phyloP scores from a whole-genome alignment of 331 rosid genomes.

The Prunus yedoensis region DNA sequence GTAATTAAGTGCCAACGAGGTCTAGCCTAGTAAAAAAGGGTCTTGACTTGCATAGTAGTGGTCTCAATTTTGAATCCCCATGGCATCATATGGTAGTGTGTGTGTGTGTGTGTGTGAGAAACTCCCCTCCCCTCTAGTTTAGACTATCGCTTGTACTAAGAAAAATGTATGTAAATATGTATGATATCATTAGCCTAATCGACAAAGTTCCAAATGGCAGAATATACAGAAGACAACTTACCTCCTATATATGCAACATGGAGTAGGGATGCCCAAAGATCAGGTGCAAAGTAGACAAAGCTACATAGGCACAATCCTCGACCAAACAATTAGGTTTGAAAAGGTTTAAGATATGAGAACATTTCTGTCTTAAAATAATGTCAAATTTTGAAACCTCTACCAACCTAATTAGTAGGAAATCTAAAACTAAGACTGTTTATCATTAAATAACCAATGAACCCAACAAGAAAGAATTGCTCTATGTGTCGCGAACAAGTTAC shows the following conservation, averaged over 20 bases:
- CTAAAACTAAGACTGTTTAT: no score
- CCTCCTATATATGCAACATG: background rate
- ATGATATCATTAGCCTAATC: background rate
- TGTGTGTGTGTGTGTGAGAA: no score
- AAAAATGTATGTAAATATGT: no score
- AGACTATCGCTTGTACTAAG: no score
- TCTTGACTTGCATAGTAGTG: no score
- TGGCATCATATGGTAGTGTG: no score
- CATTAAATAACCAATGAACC: no score
- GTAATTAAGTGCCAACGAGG: background rate
- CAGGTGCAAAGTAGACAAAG: background rate
- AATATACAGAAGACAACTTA: background rate
- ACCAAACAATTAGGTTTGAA: background rate
- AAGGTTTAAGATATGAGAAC: background rate
- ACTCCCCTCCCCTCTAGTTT: no score
- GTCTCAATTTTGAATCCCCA: rapidly evolving
- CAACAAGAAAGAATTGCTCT: background rate
- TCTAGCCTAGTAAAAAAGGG: no score
- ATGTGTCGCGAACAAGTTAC: background rate
- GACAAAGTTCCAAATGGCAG: background rate
- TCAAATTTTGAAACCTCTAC: background rate
- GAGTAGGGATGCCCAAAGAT: background rate
- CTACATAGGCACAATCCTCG: background rate
- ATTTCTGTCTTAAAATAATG: background rate
- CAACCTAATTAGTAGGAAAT: no score